Base-by-base conservation (phyloP, 2,329 filamentous ascomycete genomes). In the Diplodia mutila region DNA sequence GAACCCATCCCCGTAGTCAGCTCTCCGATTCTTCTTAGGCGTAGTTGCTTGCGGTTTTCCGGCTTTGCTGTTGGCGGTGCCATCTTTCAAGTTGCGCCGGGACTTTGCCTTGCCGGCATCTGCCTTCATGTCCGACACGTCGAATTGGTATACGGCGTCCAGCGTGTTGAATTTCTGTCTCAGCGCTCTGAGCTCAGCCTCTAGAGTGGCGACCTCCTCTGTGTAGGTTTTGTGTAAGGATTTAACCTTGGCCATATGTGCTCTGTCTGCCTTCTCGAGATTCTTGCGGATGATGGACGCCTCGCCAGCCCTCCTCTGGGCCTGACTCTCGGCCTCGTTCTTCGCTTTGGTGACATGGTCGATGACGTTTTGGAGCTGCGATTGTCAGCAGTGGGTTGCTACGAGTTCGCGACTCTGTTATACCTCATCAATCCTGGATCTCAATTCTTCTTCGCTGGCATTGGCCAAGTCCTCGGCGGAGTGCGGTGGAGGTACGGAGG, bases 281-380 rank as follows among this genome's bases (percentile, higher is more conserved):
- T 91, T 92, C 69, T 86, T 86, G 39, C 92, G 87, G n/a, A 94
- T 84, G 69, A 94, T 93, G 61, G 90, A 85, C 32, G 89, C 88
- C 75, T 94, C 91, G 61, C 92, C 92, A 21, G 86, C 82, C 61
- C 79, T 78, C 55, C 79, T 79, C 52, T 79, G 79, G 66, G 83
- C 76, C 69, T 82, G 8, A 23, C 12, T 7, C 25, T 55, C 37
- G 4, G 49, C 79, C 39, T 77, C 73, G 39, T 74, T 73, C 72
- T 51, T 76, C 18, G 32, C n/a, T 74, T 8, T 72, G 74, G 59
- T 78, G 78, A 66, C 83, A 80, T 67, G 78, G 79, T 73, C 21
- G 29, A 53, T 51, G 1, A 11, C 46, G 8, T n/a, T 16, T 55
- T 49, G 27, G 18, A 66, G 63, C 63, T 66, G 37, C n/a, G 18